Percentiles rank a stretch among this genome's conserved stretches.
Conservation (phyloP, 1,284 basidiomycete species). For the Leccinum pachyderme region DNA sequence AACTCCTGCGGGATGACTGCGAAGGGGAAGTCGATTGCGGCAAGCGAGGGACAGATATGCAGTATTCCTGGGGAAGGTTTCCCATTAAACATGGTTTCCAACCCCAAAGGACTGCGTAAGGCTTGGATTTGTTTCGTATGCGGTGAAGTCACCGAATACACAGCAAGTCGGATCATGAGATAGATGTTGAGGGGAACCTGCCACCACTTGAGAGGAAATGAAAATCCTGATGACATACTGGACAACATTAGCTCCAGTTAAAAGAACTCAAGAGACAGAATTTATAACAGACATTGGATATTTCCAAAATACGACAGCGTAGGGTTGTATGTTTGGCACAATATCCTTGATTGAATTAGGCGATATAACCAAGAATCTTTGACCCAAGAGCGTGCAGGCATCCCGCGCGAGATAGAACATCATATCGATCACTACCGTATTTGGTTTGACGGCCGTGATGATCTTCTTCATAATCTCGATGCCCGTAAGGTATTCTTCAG, state of each 20-base stretch:
- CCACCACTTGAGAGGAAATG: constrained; percentile 12
- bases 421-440: not conserved
- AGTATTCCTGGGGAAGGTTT: not conserved
- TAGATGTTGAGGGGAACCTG: constrained; percentile 12
- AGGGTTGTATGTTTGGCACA: not conserved
- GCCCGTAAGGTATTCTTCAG: constrained; percentile 3
- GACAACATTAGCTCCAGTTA: not conserved
- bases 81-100: not conserved
- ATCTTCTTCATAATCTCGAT: not conserved
- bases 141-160: not conserved
- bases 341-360: constrained; percentile 2
- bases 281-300: constrained; percentile 5
- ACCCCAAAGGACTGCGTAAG: constrained; percentile 4
- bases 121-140: not conserved
- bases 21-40: not conserved
- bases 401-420: constrained; percentile 5
- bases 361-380: constrained; percentile 5
- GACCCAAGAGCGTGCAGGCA: constrained; percentile 5
- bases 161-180: constrained; percentile 1
- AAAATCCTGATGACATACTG: constrained; percentile 3
- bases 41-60: constrained; percentile 6
- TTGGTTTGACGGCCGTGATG: constrained; percentile 5
- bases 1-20: constrained; percentile 2
- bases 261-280: not conserved
- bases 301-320: constrained; percentile 5